Conservation (phyloP, 2,329 filamentous ascomycete genomes). For the Penicillium sp. region DNA sequence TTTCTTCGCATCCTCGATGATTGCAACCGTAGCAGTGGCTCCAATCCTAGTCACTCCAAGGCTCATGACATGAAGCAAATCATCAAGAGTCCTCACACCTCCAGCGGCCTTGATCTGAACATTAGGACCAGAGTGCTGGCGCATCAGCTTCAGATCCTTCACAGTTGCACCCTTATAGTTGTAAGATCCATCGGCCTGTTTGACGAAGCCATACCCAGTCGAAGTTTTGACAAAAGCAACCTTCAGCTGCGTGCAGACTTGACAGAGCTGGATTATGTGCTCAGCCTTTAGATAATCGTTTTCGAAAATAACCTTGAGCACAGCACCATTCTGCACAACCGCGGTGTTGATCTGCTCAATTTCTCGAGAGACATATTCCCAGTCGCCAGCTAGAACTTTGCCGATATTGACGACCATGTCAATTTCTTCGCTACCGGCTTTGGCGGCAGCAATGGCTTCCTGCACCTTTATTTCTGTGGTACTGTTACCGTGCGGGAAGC, state of each 20-base stretch:
- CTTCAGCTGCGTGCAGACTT: conserved; percentile 52
- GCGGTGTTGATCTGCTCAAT: conserved; percentile 52
- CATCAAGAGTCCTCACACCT: conserved; percentile 57
- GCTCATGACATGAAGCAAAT: conserved; percentile 55
- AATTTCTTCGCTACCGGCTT: conserved; percentile 54
- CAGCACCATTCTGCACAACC: conserved; percentile 46
- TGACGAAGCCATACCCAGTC: conserved; percentile 62
- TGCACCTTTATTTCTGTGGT: conserved; percentile 55
- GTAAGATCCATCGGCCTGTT: conserved; percentile 53
- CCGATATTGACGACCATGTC: conserved; percentile 62
- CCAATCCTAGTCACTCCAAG: conserved; percentile 58
- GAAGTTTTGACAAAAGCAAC: conserved; percentile 63
- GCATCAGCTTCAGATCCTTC: conserved; percentile 56
- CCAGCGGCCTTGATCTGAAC: conserved; percentile 61
- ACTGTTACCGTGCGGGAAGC: conserved; percentile 61
- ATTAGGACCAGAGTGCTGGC: conserved; percentile 41
- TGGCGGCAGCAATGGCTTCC: conserved; percentile 52
- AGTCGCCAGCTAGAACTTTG: conserved; percentile 57
- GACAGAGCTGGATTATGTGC: conserved; percentile 54
- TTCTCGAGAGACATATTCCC: conserved; percentile 57
- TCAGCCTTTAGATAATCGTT: conserved; percentile 56
- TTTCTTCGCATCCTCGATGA: conserved; percentile 55
- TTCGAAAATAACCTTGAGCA: conserved; percentile 63
- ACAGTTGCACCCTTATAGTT: conserved; percentile 56
- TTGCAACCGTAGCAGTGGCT: conserved; percentile 55